A percentile compares a stretch with the other conserved stretches of the same genome.
These are phyloP conservation scores for Lindgomyces ingoldianus DNA, from an alignment of 495 filamentous ascomycete genomes.

Conservation along the genomic window DNA sequence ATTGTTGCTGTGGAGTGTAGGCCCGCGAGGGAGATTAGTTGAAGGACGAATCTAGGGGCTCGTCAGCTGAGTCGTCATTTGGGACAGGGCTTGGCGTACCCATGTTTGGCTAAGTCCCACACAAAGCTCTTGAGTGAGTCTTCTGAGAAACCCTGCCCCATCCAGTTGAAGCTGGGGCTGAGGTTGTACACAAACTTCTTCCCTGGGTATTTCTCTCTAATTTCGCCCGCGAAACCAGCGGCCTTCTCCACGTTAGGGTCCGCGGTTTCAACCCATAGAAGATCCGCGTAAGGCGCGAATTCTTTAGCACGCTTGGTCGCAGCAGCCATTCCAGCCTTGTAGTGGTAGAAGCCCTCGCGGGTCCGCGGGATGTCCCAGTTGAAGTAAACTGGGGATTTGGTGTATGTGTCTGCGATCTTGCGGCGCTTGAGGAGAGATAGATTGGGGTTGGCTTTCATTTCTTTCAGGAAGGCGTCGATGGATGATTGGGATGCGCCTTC, in stretches of 20 bases:
- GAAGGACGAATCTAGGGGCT: conserved; percentile 70
- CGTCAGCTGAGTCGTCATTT: not conserved
- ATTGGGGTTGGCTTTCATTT: conserved; percentile 63
- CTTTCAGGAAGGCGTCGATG: conserved; percentile 64
- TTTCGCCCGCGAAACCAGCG: conserved; percentile 69
- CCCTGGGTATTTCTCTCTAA: conserved; percentile 63
- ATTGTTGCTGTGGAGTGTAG: conserved; percentile 87
- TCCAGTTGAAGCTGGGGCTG: conserved; percentile 96
- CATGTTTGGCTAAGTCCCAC: conserved; percentile 92
- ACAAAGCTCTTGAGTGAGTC: conserved; percentile 80
- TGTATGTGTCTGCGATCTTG: conserved; percentile 63
- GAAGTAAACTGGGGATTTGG: conserved; percentile 72
- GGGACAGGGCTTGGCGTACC: conserved; percentile 45
- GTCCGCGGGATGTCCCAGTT: conserved; percentile 92
- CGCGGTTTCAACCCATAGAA: conserved; percentile 96
- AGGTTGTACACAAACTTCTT: conserved; percentile 97
- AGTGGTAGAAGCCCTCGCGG: conserved; percentile 95
- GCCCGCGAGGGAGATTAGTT: conserved; percentile 89
- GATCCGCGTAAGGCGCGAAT: conserved; percentile 89
- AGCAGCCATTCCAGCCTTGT: conserved; percentile 79
- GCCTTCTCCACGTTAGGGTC: conserved; percentile 80
- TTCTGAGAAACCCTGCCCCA: conserved; percentile 85
- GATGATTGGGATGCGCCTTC: conserved; percentile 61
- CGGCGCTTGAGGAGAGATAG: conserved; percentile 76
- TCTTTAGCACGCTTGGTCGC: conserved; percentile 90